These are phyloP conservation scores for Cucurbita maxima DNA, from an alignment of 306 rosid species.

Conservation along the genomic window DNA sequence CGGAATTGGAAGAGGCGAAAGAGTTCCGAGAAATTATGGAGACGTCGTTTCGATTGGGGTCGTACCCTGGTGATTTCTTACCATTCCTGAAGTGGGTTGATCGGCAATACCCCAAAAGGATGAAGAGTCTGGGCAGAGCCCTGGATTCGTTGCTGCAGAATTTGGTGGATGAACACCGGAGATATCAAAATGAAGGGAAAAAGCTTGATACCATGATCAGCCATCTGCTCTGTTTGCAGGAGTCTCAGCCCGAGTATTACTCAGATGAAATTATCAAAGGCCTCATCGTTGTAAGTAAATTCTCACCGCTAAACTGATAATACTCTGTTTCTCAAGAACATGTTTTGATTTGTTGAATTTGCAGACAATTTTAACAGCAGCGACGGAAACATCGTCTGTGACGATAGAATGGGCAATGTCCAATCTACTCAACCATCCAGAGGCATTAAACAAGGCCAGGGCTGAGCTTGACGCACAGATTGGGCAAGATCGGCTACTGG, in stretches of 20 bases:
- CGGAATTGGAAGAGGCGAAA: constrained; percentile 8
- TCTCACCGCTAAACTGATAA: too few relatives aligned
- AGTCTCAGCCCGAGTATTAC: constrained; percentile 13
- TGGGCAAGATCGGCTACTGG: constrained; percentile 7
- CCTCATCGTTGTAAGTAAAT: constrained; percentile 5
- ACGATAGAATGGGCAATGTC: constrained; percentile 58
- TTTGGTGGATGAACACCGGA: constrained; percentile 9
- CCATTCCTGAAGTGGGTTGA: constrained; percentile 9
- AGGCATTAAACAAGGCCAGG: constrained; percentile 21
- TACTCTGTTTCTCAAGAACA: too few relatives aligned
- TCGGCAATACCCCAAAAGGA: background rate
- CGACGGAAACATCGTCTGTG: constrained; percentile 34
- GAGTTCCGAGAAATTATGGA: constrained; percentile 8
- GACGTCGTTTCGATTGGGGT: constrained; percentile 14
- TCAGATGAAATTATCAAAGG: constrained; percentile 10
- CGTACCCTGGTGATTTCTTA: constrained; percentile 9
- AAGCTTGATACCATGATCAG: constrained; percentile 9
- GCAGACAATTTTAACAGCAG: constrained; percentile 18
- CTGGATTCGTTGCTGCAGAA: background rate
- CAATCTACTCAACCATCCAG: constrained; percentile 37
- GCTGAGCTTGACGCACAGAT: constrained; percentile 17
- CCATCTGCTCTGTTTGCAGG: constrained; percentile 11
- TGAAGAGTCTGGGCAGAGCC: constrained; percentile 10
- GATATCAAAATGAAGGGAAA: background rate
- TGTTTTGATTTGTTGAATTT: background rate